Evolutionary conservation across 1,284 basidiomycete genomes (phyloP).

Genomic region (Tylopilus sp.): DNA sequence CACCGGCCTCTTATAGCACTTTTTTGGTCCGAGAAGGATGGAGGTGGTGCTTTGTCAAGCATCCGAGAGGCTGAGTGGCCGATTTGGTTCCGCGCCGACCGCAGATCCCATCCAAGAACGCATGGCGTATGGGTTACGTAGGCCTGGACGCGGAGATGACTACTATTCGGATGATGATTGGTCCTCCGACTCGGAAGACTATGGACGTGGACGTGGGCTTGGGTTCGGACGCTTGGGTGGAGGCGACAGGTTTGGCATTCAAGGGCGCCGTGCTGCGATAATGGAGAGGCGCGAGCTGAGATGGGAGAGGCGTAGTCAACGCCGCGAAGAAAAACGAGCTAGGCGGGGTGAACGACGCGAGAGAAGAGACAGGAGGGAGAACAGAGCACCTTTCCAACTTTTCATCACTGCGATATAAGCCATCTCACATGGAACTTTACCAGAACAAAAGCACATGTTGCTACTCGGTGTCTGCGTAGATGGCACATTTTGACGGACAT

Average conservation of each 20-base stretch:
- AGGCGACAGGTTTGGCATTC: not conserved
- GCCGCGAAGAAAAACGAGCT: not conserved
- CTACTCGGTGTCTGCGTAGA: too few relatives aligned
- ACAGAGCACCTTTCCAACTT: not conserved
- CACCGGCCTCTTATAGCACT: slow-evolving; percentile 30
- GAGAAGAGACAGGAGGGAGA: not conserved
- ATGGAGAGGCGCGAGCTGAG: not conserved
- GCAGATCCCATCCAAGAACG: not conserved
- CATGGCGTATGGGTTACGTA: not conserved
- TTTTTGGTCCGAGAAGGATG: slow-evolving; percentile 43
- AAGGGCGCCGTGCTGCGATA: not conserved
- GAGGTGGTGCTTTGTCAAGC: not conserved
- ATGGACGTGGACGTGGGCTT: not conserved
- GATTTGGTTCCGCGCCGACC: not conserved
- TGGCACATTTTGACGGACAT: too few relatives aligned
- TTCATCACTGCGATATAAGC: not conserved
- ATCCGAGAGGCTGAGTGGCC: not conserved
- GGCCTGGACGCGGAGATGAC: not conserved
- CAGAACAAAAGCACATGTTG: too few relatives aligned
- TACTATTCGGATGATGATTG: not conserved
- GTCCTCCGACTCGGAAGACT: not conserved
- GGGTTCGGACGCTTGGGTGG: too few relatives aligned
- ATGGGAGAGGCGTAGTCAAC: not conserved
- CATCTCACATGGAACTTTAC: too few relatives aligned
- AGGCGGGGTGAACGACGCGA: not conserved